Evolutionary conservation across 2,329 filamentous ascomycete species (phyloP).

Genomic region (Fusarium udum): DNA sequence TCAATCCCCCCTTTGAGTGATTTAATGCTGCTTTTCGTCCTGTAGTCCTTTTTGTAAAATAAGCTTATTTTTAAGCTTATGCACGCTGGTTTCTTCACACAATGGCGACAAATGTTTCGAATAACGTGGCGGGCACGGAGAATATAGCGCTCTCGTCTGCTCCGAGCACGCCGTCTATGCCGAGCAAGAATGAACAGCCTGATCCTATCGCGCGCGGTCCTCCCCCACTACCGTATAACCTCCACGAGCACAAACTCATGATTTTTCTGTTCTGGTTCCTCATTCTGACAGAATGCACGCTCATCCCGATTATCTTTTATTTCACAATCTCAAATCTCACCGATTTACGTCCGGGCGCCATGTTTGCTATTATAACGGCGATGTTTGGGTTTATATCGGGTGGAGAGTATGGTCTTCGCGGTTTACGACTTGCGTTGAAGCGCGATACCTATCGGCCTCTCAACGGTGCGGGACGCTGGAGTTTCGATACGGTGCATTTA

Average conservation of each 20-base stretch:
- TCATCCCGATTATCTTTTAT: slow-evolving; percentile 57
- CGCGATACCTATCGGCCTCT: slow-evolving; percentile 15
- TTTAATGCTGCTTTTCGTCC: neutral
- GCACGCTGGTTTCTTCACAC: neutral
- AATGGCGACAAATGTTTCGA: neutral
- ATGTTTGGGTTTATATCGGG: slow-evolving; percentile 59
- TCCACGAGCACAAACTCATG: slow-evolving; percentile 39
- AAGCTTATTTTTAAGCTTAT: slow-evolving; percentile 35
- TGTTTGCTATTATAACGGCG: slow-evolving; percentile 58
- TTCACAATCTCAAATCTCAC: slow-evolving; percentile 52
- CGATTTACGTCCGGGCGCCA: slow-evolving; percentile 32
- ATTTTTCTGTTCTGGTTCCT: slow-evolving; percentile 38
- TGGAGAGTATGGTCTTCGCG: slow-evolving; percentile 51
- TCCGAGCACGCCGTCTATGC: slow-evolving; percentile 5
- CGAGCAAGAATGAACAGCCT: neutral
- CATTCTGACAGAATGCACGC: slow-evolving; percentile 36
- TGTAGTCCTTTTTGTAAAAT: neutral
- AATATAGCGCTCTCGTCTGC: slow-evolving; percentile 4
- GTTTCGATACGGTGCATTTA: slow-evolving; percentile 24
- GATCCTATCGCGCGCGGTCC: neutral
- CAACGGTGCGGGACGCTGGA: slow-evolving; percentile 15
- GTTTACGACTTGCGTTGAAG: slow-evolving; percentile 14
- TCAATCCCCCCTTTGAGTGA: neutral
- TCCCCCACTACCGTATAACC: slow-evolving; percentile 35
- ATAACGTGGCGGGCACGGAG: neutral